Conservation (phyloP, 495 filamentous ascomycete species). For the Lichina pygmaea region DNA sequence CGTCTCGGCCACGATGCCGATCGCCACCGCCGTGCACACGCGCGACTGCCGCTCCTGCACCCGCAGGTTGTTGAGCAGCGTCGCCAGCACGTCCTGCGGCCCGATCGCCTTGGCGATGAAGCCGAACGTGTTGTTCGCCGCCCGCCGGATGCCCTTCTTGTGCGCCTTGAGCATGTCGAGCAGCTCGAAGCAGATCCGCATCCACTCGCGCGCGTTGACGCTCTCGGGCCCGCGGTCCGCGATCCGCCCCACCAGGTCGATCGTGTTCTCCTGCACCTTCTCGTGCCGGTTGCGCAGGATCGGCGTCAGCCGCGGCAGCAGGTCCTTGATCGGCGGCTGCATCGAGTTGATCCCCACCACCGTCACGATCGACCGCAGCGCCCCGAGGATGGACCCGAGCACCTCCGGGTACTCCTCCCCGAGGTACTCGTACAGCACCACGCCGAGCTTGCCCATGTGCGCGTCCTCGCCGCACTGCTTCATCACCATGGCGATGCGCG, state of each 20-base stretch:
- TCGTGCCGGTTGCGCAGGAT: conserved; percentile 97
- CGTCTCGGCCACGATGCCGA: conserved; percentile 99
- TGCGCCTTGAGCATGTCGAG: conserved; percentile 99
- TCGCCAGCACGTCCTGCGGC: conserved; percentile 89
- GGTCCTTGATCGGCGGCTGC: conserved; percentile 95
- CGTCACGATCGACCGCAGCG: conserved; percentile 85
- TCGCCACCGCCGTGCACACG: conserved; percentile 95
- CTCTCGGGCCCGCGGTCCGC: conserved; percentile 88
- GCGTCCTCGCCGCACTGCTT: conserved; percentile 93
- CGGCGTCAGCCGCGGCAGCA: conserved; percentile 82
- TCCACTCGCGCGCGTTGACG: conserved; percentile 95
- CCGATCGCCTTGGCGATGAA: conserved; percentile 99
- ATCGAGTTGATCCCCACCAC: conserved; percentile 96
- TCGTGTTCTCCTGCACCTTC: conserved; percentile 99
- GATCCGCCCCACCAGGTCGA: conserved; percentile 94
- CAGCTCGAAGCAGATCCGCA: conserved; percentile 98
- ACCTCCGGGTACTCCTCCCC: conserved; percentile 99
- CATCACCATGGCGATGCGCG: conserved; percentile 94
- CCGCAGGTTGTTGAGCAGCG: conserved; percentile 82
- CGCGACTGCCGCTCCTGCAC: conserved; percentile 95
- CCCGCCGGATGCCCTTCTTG: conserved; percentile 95
- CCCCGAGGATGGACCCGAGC: conserved; percentile 84
- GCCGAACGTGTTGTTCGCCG: conserved; percentile 98
- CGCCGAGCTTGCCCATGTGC: conserved; percentile 81
- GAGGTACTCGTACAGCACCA: conserved; percentile 95